Evolutionary conservation across 176 grass and related monocot species (phyloP), one percentile per base, ranked within the genome.

Genomic region (Oryza officinalis): DNA sequence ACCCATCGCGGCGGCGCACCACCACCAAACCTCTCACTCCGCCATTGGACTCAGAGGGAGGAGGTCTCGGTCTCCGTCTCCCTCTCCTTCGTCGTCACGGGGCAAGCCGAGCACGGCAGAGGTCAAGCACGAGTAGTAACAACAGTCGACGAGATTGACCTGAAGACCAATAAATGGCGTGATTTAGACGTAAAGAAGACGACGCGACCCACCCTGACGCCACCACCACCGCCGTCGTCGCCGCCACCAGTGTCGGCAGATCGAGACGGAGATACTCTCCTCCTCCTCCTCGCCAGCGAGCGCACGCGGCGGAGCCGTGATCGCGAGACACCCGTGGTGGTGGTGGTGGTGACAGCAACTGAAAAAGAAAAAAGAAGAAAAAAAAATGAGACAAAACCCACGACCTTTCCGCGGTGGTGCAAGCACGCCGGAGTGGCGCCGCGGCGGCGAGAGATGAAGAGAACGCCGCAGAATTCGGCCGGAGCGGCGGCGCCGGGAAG

Each of bases 1-100:
- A 66, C 96, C 96, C 96, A 99, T 99, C 69, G 41, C 69, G 81
- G 45, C 74, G 49, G 64, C 57, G 46, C 59, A 65, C 81, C 9
- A 65, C 80, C 44, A 76, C 47, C 44, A 26, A n/a, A 23, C 44
- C 31, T 26, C 31, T 86, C 74, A 69, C 80, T 6, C 80, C 47
- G 23, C 84, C 84, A 90, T 90, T 90, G 68, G 46, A 7, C 63
- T 43, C 15, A 30, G 5, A n/a, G 77, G 66, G 77, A 90, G 67
- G 54, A 27, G 59, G 35, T 15, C 45, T 47, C 43, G 10, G 10
- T 45, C 43, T 11, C 10, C 11, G 43, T 38, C 67, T 67, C 79
- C 67, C n/a, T n/a, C n/a, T n/a, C n/a, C n/a, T n/a, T n/a, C n/a
- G 88, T 74, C 37, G 84, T 83, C 84, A 86, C 88, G 84, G 80